These are phyloP conservation scores for Taphrina deformans DNA, from an alignment of 1,139 yeast species.

Conservation along the genomic window DNA sequence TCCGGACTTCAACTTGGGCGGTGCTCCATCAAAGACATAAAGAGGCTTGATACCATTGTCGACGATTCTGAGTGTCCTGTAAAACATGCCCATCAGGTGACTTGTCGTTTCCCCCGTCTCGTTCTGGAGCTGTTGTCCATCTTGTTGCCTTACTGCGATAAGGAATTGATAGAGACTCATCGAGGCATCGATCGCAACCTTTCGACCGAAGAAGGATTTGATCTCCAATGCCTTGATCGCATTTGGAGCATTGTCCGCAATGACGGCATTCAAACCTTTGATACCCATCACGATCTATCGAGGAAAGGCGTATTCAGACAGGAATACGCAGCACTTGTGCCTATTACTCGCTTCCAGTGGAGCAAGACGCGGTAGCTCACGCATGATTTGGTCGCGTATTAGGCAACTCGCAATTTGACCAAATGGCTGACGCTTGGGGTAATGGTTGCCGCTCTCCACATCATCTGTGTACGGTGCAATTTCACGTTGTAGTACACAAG, in stretches of 20 bases:
- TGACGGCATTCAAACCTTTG: slow-evolving; percentile 68
- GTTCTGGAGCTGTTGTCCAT: slow-evolving; percentile 88
- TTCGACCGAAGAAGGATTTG: slow-evolving; percentile 84
- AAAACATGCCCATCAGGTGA: slow-evolving; percentile 93
- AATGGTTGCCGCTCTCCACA: background rate
- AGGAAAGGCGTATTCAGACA: too few species aligned
- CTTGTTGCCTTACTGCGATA: slow-evolving; percentile 86
- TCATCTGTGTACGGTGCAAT: too few species aligned
- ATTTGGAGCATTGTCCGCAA: slow-evolving; percentile 83
- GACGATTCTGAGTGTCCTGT: slow-evolving; percentile 82
- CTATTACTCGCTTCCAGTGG: too few species aligned
- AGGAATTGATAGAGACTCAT: slow-evolving; percentile 37
- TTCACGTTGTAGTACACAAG: too few species aligned
- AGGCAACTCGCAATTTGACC: background rate
- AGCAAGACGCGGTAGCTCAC: too few species aligned
- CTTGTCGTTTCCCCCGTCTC: slow-evolving; percentile 88
- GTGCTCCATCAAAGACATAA: slow-evolving; percentile 95
- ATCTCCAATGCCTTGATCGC: slow-evolving; percentile 78
- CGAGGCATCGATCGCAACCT: slow-evolving; percentile 76
- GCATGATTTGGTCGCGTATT: background rate
- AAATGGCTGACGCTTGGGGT: background rate
- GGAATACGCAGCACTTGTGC: too few species aligned
- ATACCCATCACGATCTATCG: slow-evolving; percentile 17
- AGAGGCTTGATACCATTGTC: slow-evolving; percentile 93
- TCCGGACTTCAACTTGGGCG: slow-evolving; percentile 87